Conservation (phyloP, 192 early-diverging fungal genomes). For the Paraglomus occultum region DNA sequence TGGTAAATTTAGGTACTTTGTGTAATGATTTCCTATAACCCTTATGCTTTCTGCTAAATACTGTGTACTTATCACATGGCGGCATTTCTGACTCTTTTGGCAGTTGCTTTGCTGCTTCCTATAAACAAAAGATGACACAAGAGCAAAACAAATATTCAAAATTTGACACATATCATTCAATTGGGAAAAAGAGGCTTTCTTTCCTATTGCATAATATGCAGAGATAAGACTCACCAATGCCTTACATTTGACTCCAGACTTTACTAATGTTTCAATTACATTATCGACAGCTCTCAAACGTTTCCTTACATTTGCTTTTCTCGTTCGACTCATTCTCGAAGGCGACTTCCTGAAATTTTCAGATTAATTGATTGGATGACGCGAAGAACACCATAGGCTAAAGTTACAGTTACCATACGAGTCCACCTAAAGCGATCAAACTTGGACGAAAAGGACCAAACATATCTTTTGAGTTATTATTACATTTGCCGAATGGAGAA, state of each 20-base stretch:
- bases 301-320: constrained; percentile 86
- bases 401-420: constrained; percentile 15
- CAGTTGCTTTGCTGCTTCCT: constrained; percentile 49
- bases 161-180: background rate
- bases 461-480: constrained; percentile 5
- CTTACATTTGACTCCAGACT: constrained; percentile 73
- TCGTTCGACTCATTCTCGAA: constrained; percentile 60
- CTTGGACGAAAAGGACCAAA: constrained; percentile 23
- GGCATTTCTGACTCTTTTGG: constrained; percentile 73
- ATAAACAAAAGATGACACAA: constrained; percentile 25
- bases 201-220: background rate
- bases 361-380: background rate
- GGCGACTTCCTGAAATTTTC: constrained; percentile 19
- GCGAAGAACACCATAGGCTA: background rate
- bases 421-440: constrained; percentile 13
- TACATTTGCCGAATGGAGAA: too few species aligned
- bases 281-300: constrained; percentile 76
- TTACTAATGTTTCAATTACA: constrained; percentile 65
- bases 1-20: constrained; percentile 85
- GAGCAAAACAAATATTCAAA: too few species aligned
- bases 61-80: constrained; percentile 79
- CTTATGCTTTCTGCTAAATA: constrained; percentile 68
- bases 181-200: constrained; percentile 15
- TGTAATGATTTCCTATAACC: constrained; percentile 78
- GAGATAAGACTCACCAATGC: constrained; percentile 54